A percentile compares a stretch with the other conserved stretches of the same genome.
These are phyloP conservation scores for Jatropha multifida DNA, from an alignment of 441 rosid species.

Conservation along the genomic window DNA sequence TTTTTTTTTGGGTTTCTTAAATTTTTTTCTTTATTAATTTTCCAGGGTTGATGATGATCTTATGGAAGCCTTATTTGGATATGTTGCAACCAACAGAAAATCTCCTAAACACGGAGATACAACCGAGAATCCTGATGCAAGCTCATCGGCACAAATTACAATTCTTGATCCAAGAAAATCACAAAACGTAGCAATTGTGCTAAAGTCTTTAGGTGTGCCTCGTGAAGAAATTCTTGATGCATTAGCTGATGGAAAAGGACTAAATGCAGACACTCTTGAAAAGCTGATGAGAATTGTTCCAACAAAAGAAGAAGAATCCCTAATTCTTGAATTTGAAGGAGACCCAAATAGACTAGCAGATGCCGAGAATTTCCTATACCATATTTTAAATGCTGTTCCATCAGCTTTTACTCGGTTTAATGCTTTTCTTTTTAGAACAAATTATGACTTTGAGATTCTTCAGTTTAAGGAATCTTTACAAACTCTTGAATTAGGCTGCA, in stretches of 20 bases:
- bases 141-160: slow-evolving; percentile 42
- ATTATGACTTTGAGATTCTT: slow-evolving; percentile 58
- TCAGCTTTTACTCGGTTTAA: slow-evolving; percentile 61
- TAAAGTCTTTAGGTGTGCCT: slow-evolving; percentile 63
- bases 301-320: slow-evolving; percentile 62
- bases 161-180: slow-evolving; percentile 77
- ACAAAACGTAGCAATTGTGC: slow-evolving; percentile 74
- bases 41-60: slow-evolving; percentile 81
- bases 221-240: slow-evolving; percentile 55
- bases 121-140: slow-evolving; percentile 22
- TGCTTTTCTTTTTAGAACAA: slow-evolving; percentile 69
- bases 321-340: slow-evolving; percentile 56
- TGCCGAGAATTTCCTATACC: slow-evolving; percentile 74
- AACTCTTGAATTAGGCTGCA: slow-evolving; percentile 61
- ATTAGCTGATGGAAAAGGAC: slow-evolving; percentile 55
- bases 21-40: neutral
- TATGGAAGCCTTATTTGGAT: slow-evolving; percentile 96
- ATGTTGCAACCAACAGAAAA: slow-evolving; percentile 59
- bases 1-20: neutral
- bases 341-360: slow-evolving; percentile 59
- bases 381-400: slow-evolving; percentile 72
- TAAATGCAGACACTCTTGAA: slow-evolving; percentile 65
- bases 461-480: slow-evolving; percentile 51
- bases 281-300: slow-evolving; percentile 73
- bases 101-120: slow-evolving; percentile 38